A percentile compares a stretch with the other conserved stretches of the same genome.
These are phyloP conservation scores for Groenewaldozyma auringiensis DNA, from an alignment of 1,139 yeast genomes.

Conservation along the genomic window DNA sequence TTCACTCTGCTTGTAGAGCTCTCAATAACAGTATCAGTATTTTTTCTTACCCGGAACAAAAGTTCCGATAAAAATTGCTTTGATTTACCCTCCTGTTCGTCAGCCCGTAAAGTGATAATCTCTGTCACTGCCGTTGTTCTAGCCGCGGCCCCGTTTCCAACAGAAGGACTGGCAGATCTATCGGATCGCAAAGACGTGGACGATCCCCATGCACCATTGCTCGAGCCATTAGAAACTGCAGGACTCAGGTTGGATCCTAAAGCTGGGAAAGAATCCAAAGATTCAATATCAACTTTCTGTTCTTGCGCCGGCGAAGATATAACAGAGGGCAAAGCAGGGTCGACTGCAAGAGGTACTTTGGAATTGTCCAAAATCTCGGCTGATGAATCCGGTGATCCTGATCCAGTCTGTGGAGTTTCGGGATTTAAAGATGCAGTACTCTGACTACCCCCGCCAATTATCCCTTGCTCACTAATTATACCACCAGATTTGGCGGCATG, in stretches of 20 bases:
- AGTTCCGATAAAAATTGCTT: slow-evolving; percentile 21
- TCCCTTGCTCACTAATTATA: neutral
- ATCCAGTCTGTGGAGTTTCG: slow-evolving; percentile 2
- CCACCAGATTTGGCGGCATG: slow-evolving; percentile 4
- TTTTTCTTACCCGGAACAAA: slow-evolving; percentile 52
- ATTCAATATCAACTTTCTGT: slow-evolving; percentile 19
- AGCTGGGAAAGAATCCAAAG: slow-evolving; percentile 57
- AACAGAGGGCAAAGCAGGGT: neutral
- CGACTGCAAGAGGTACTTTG: slow-evolving; percentile 4
- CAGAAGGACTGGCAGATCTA: slow-evolving; percentile 7
- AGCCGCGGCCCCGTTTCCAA: slow-evolving; percentile 1
- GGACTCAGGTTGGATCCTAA: slow-evolving; percentile 37
- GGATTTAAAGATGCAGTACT: slow-evolving; percentile 2
- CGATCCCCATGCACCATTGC: slow-evolving; percentile 36
- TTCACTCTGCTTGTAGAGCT: slow-evolving; percentile 74
- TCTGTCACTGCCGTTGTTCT: slow-evolving; percentile 18
- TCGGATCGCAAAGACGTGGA: slow-evolving; percentile 4
- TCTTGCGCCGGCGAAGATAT: neutral
- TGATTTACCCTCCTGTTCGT: slow-evolving; percentile 20
- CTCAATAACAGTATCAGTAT: slow-evolving; percentile 64
- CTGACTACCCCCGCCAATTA: neutral
- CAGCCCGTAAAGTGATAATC: slow-evolving; percentile 21
- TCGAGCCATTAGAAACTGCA: slow-evolving; percentile 31
- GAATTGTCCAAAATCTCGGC: neutral
- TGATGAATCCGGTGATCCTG: slow-evolving; percentile 3